Percentiles rank a stretch among this genome's conserved stretches.
These are phyloP conservation scores for Podila clonocystis DNA, from an alignment of 192 early-diverging fungal species.

Conservation along the genomic window DNA sequence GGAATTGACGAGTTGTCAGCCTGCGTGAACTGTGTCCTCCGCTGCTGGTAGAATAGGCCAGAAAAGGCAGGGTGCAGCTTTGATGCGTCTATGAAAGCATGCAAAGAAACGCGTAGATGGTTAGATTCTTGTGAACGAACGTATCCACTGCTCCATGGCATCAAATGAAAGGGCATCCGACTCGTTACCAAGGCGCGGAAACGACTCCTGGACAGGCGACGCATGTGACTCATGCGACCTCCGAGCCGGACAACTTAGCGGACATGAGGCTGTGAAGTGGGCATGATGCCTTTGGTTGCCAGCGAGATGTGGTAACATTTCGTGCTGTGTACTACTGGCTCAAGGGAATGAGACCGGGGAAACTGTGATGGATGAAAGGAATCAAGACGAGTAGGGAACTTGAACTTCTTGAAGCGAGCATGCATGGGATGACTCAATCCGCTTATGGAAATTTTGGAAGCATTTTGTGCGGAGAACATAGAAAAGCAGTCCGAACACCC, in stretches of 20 bases:
- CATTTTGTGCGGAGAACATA: too few relatives aligned
- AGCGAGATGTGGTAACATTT: background rate
- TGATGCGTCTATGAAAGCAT: slow-evolving; percentile 19
- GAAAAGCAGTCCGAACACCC: too few relatives aligned
- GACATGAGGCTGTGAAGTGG: slow-evolving; percentile 34
- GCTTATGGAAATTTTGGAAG: too few relatives aligned
- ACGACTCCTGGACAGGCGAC: background rate
- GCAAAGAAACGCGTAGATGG: background rate
- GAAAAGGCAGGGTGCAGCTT: slow-evolving; percentile 40
- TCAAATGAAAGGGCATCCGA: background rate
- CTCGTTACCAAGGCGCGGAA: slow-evolving; percentile 30
- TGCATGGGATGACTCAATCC: too few relatives aligned
- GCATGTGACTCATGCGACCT: slow-evolving; percentile 3
- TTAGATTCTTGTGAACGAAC: background rate
- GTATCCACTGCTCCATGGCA: background rate
- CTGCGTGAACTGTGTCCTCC: slow-evolving; percentile 6
- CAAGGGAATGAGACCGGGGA: too few relatives aligned
- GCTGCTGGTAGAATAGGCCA: slow-evolving; percentile 39
- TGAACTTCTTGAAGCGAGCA: too few relatives aligned
- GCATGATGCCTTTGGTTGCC: slow-evolving; percentile 19
- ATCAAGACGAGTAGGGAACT: too few relatives aligned
- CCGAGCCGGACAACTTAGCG: slow-evolving; percentile 31
- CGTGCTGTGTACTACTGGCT: too few relatives aligned
- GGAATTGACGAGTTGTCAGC: background rate
- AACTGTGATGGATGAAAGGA: too few relatives aligned